Conservation (phyloP, 768 basidiomycete species). For the Lactifluus subvellereus region DNA sequence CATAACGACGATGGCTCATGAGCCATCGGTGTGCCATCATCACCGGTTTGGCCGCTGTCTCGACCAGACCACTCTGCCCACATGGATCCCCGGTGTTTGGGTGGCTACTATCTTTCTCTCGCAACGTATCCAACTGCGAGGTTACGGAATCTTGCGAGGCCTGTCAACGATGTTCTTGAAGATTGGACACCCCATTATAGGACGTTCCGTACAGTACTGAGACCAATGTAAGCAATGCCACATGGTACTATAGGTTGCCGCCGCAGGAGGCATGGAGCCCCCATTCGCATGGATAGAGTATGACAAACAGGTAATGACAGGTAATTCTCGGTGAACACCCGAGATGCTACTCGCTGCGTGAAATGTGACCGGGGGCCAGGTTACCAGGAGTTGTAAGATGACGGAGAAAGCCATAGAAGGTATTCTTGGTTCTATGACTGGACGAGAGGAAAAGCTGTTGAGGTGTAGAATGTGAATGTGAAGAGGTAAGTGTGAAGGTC, state of each 20-base stretch:
- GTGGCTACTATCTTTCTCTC: neutral
- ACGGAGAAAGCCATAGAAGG: neutral
- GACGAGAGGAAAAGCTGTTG: neutral
- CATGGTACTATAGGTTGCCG: neutral
- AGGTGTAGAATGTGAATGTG: too few species aligned
- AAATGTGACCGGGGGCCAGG: too few species aligned
- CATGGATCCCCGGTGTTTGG: neutral
- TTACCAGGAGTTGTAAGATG: neutral
- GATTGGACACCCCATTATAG: neutral
- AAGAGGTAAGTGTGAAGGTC: too few species aligned
- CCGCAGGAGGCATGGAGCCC: too few species aligned
- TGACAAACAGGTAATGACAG: neutral
- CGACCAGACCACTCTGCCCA: neutral
- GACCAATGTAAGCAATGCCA: neutral
- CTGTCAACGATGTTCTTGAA: neutral
- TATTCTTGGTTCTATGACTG: neutral
- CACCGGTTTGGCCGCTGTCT: neutral
- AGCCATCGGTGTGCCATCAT: neutral
- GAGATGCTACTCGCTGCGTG: neutral
- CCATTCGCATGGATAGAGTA: neutral
- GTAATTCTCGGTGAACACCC: neutral
- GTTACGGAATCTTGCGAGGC: neutral
- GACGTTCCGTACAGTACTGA: neutral
- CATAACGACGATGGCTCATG: neutral
- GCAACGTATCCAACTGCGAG: neutral